Evolutionary conservation across 1,284 basidiomycete genomes (phyloP).

Genomic region (Cryptococcus sp.): DNA sequence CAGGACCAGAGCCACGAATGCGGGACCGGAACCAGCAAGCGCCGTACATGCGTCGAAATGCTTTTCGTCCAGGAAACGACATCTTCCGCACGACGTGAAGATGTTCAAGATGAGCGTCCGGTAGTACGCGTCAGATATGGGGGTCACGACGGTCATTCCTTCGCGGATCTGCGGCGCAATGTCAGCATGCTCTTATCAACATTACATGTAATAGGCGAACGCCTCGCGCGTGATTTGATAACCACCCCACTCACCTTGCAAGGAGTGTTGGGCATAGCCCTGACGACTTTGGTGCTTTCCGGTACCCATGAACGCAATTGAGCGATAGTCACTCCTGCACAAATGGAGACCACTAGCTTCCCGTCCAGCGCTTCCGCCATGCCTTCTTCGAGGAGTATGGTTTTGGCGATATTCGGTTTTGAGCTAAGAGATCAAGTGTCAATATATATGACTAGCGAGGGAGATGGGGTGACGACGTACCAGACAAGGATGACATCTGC

Average conservation of each 20-base stretch:
- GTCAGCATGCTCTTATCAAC: background rate
- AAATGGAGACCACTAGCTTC: slow-evolving; percentile 93
- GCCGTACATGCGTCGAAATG: slow-evolving; percentile 99
- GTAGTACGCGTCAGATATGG: slow-evolving; percentile 55
- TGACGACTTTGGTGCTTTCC: slow-evolving; percentile 77
- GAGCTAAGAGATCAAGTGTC: slow-evolving; percentile 60
- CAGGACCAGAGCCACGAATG: slow-evolving; percentile 93
- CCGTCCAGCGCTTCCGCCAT: slow-evolving; percentile 81
- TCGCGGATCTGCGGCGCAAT: slow-evolving; percentile 73
- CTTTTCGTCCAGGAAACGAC: slow-evolving; percentile 92
- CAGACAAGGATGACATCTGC: slow-evolving; percentile 86
- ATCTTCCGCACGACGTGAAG: slow-evolving; percentile 91
- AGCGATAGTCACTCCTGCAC: slow-evolving; percentile 87
- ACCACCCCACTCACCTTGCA: slow-evolving; percentile 67
- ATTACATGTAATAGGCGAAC: background rate
- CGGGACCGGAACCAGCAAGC: slow-evolving; percentile 92
- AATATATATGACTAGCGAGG: too few relatives aligned
- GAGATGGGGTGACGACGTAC: slow-evolving; percentile 56
- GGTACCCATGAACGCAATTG: slow-evolving; percentile 78
- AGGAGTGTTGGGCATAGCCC: slow-evolving; percentile 99
- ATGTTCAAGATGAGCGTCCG: slow-evolving; percentile 82
- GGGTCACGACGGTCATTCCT: slow-evolving; percentile 90
- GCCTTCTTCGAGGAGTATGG: slow-evolving; percentile 74
- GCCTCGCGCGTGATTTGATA: too few relatives aligned
- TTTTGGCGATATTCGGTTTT: slow-evolving; percentile 85